Conservation (phyloP, 345 rosid genomes). For the Alliaria petiolata region DNA sequence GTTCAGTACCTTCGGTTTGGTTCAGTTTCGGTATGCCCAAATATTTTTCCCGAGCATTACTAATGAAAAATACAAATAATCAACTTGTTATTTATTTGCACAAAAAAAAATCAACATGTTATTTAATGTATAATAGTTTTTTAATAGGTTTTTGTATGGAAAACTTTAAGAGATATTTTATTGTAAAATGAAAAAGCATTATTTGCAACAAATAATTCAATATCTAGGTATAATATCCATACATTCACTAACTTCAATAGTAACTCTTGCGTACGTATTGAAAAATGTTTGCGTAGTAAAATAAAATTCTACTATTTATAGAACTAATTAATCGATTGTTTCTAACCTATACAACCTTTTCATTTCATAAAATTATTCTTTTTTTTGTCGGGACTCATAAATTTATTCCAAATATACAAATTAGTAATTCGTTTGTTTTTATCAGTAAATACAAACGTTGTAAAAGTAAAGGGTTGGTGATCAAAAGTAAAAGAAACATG, state of each 20-base stretch:
- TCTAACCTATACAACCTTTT: neutral
- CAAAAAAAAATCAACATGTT: too few relatives aligned
- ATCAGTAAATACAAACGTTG: constrained; percentile 18
- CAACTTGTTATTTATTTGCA: too few relatives aligned
- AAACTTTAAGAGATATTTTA: too few relatives aligned
- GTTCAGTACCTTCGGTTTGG: too few relatives aligned
- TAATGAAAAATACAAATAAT: too few relatives aligned
- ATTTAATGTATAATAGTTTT: too few relatives aligned
- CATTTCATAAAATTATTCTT: neutral
- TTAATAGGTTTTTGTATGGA: too few relatives aligned
- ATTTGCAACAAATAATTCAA: neutral
- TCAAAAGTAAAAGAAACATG: constrained; percentile 26
- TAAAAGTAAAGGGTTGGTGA: constrained; percentile 14
- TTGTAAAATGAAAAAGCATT: neutral
- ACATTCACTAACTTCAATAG: neutral
- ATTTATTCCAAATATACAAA: neutral
- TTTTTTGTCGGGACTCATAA: neutral
- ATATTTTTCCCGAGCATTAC: too few relatives aligned
- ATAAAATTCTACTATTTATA: neutral
- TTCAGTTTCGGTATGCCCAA: too few relatives aligned
- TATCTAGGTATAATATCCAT: neutral
- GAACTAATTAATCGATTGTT: neutral
- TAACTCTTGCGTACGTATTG: neutral
- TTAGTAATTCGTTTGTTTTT: neutral
- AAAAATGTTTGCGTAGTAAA: neutral